phyloP scores from a whole-genome alignment of 768 basidiomycete genomes.

The Suillus subaureus region DNA sequence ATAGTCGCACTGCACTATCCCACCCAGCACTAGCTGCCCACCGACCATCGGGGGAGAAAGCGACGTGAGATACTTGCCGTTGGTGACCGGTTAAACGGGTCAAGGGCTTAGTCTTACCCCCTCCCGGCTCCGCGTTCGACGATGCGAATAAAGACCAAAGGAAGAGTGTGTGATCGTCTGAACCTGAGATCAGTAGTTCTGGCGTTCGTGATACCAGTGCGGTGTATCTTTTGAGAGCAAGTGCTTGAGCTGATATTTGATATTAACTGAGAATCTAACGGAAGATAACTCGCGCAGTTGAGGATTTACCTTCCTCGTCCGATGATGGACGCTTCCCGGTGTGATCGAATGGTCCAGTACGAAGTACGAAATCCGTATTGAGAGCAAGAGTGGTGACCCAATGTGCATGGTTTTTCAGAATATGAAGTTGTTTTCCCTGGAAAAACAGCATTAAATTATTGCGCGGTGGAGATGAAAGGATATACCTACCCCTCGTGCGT shows the following conservation, averaged over 20 bases:
- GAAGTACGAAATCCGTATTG: slow-evolving; percentile 92
- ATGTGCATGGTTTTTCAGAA: slow-evolving; percentile 94
- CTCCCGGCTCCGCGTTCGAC: slow-evolving; percentile 29
- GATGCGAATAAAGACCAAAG: slow-evolving; percentile 86
- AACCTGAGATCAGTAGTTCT: slow-evolving; percentile 91
- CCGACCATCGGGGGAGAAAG: slow-evolving; percentile 91
- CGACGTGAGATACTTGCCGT: slow-evolving; percentile 90
- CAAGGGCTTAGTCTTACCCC: slow-evolving; percentile 64
- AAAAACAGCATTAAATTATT: slow-evolving; percentile 10
- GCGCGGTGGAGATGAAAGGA: slow-evolving; percentile 10
- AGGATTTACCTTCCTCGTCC: slow-evolving; percentile 74
- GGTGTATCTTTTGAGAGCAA: slow-evolving; percentile 80
- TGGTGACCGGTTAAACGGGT: slow-evolving; percentile 93
- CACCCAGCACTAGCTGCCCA: slow-evolving; percentile 91
- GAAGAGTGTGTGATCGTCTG: slow-evolving; percentile 97
- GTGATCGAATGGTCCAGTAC: slow-evolving; percentile 95
- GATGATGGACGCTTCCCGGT: slow-evolving; percentile 74
- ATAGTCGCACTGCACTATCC: slow-evolving; percentile 88
- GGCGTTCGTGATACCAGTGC: slow-evolving; percentile 60
- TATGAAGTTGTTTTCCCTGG: slow-evolving; percentile 82
- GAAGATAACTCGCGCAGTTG: neutral
- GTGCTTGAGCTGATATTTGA: slow-evolving; percentile 60
- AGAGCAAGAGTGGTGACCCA: slow-evolving; percentile 98
- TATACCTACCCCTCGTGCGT: slow-evolving; percentile 65
- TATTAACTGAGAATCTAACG: neutral